Base-by-base conservation (phyloP, 768 basidiomycete genomes). In the Boletus barrowsii region DNA sequence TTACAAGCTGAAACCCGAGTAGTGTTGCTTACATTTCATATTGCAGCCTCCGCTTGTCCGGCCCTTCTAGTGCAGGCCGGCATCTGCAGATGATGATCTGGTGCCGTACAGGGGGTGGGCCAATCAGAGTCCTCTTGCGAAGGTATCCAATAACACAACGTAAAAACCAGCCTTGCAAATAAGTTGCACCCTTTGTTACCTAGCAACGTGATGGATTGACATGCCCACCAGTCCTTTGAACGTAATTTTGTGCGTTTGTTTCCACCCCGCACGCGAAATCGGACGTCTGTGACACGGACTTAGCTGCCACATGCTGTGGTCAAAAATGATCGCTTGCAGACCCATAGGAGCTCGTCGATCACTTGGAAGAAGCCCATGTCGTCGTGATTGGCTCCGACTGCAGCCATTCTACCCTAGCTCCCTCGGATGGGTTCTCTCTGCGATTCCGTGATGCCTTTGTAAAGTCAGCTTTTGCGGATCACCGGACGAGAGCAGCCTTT, bases 301-400 rank as follows among this genome's bases (percentile, higher is more conserved):
- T 22, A 75, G 73, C 77, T 68, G 81, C 78, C 61, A 72, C 70
- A 32, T 81, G 82, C 59, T 81, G 81, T 59, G 76, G 75, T 40
- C 67, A 73, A 11, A 36, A 15, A 7, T 35, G 4, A 42, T 63
- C 68, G 20, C 74, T 80, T 30, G 60, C 73, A 6, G 77, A 79
- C 13, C 10, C 3, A 10, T 10, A 33, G 33, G 10, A 73, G 37
- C 72, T 81, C 18, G 69, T 82, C 49, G 76, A 78, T 57, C 83
- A 82, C 56, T 78, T 79, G 47, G 80, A 81, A 57, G 73, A 75
- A 58, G 58, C 66, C 8, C 75, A 74, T 51, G 76, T 74, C 42
- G 66, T 73, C 39, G 66, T 70, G 18, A 44, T 69, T 55, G 62
- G 59, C 41, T 29, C 42, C 3, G 62, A 69, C 50, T 73, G 71